Evolutionary conservation across 106 monocot genomes (phyloP), one percentile per base, ranked within the genome.

Genomic region (Dendrobium chrysotoxum): DNA sequence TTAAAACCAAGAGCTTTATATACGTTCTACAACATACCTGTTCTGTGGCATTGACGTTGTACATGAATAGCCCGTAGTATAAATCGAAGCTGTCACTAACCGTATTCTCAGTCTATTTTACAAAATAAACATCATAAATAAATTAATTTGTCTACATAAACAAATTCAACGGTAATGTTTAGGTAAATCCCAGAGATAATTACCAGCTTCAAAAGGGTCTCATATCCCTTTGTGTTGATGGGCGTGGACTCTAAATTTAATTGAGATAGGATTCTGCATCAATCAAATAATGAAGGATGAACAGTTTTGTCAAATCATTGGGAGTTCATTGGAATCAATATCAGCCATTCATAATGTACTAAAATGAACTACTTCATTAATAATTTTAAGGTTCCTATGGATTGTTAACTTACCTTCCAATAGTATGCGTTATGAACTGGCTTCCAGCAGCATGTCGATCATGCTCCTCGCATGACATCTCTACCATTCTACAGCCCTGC

Each of bases 201-300:
- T 86, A 92, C 92, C 79, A 92, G 84, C 54, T 92, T 81, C 47
- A 92, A 75, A 13, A 92, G 85, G 10, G 92, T 89, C 76, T 92
- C 85, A 25, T 89, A 92, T 53, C 92, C 92, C 35, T 89, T 92
- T 40, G 92, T 92, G 81, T 92, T 89, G 72, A 92, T 92, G 40
- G 92, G 92, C 20, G 92, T 89, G 0, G 92, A 87, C 78, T 92
- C 84, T 40, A 92, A 75, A 44, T 89, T 81, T 21, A 92, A 46
- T 58, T 92, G 89, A 41, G 91, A 89, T 38, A 92, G 55, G 35
- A 92, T 82, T 78, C 91, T 91, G 86, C 75, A 61, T 74, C 20
- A 2, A 30, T 46, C 13, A 68, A 45, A 21, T 10, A 9, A 23
- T 4, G 23, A 44, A 31, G 2, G 50, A 13, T 50, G 2, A 50